These are phyloP conservation scores for Eucalyptus pauciflora DNA, from an alignment of 345 rosid genomes.

Conservation along the genomic window DNA sequence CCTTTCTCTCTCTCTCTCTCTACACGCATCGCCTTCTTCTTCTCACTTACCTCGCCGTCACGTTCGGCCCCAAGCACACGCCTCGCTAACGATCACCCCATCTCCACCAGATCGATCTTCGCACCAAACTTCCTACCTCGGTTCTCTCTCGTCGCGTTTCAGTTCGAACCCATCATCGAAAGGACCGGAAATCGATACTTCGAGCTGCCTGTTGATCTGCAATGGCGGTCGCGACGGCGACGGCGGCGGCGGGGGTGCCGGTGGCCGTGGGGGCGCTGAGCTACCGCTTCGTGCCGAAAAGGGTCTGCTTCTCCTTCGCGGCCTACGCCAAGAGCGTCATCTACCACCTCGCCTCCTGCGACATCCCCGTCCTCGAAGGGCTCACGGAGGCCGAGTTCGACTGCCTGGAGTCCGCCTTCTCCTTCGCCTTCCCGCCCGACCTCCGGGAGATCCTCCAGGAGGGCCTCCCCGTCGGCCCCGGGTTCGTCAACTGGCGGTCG, in stretches of 20 bases:
- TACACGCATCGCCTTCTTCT: neutral
- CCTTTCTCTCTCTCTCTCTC: neutral
- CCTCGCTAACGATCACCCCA: neutral
- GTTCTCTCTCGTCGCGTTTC: neutral
- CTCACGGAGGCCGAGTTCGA: conserved; percentile 53
- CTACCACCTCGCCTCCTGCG: conserved; percentile 29
- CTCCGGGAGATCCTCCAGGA: conserved; percentile 71
- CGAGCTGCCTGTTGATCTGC: neutral
- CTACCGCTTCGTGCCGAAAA: neutral
- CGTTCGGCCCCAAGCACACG: neutral
- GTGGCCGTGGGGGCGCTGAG: neutral
- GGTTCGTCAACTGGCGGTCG: conserved; percentile 78
- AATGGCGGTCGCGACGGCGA: neutral
- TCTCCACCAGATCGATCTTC: neutral
- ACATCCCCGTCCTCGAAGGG: conserved; percentile 46
- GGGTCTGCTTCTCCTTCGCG: conserved; percentile 52
- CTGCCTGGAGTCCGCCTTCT: conserved; percentile 39
- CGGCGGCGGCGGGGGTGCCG: neutral
- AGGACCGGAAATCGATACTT: neutral
- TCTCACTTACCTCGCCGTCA: neutral
- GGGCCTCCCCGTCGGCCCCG: conserved; percentile 64
- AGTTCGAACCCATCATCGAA: neutral
- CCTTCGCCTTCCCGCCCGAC: conserved; percentile 74
- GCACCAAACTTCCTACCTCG: neutral
- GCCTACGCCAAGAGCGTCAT: conserved; percentile 57